Evolutionary conservation across 2,329 filamentous ascomycete genomes (phyloP), one percentile per base, ranked within the genome.

Genomic region (Cladosporium sp.): DNA sequence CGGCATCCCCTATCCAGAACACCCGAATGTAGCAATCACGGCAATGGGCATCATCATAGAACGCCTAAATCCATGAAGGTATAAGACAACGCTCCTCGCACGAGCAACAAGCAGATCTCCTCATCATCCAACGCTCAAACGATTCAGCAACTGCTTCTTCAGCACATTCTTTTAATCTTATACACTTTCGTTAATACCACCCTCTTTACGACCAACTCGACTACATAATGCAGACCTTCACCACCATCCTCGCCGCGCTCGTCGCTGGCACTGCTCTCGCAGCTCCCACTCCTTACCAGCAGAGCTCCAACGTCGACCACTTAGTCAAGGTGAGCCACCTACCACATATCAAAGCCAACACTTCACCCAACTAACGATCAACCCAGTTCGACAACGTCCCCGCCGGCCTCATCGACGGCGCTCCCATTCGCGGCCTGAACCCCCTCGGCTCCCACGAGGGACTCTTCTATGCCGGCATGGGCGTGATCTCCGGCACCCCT

Each of bases 381-480:
- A 3, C 2, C 11, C 52, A 65, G 62, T 65, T 65, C 54, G 62
- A 65, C 62, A 59, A 65, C 26, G 38, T 59, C 38, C 52, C 52
- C 24, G 62, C 62, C 4, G 62, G 62, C 15, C 38, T 65, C 1
- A 59, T 65, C 54, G 57, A 65, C 32, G 63, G 63, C 28, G 63
- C 47, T 14, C 63, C 63, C 30, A 24, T 59, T 21, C 54, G 63
- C 7, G 63, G 63, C 18, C 57, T 65, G 30, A 65, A 59, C 54
- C n/a, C 54, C 8, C 57, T 65, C 26, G 63, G 63, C 30, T 59
- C 63, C 15, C 47, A 65, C 54, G 63, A 65, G n/a, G 47, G 47
- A 41, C 63, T 65, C 28, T 65, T 59, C 63, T 65, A 65, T 54
- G 34, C 41, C 41, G 59, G 59, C 54, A 51, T 65, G 63, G 63